These are phyloP conservation scores for Eucalyptus globulus DNA, from an alignment of 345 rosid genomes.

Conservation along the genomic window DNA sequence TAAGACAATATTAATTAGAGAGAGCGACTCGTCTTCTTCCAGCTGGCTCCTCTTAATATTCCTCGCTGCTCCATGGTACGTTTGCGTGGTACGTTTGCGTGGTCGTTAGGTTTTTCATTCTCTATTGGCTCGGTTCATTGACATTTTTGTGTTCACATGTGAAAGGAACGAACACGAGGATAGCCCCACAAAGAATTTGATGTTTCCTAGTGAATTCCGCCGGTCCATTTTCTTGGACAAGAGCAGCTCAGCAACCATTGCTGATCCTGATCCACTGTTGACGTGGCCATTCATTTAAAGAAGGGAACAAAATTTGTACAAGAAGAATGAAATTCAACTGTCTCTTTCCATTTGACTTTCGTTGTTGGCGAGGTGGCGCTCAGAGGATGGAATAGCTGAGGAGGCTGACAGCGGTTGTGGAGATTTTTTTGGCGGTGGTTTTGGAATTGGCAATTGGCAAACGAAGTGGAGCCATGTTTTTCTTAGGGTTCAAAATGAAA, in stretches of 20 bases:
- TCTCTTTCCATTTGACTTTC: not conserved
- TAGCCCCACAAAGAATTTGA: not conserved
- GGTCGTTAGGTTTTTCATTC: not conserved
- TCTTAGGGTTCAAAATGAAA: not conserved
- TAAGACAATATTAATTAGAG: not conserved
- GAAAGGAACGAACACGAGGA: not conserved
- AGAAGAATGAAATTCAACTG: not conserved
- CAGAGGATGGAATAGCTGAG: not conserved
- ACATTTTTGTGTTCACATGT: not conserved
- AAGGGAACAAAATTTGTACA: not conserved
- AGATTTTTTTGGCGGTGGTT: not conserved
- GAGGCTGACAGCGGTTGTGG: not conserved
- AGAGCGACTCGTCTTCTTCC: not conserved
- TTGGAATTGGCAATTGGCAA: not conserved
- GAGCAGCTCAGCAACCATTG: slow-evolving; percentile 76
- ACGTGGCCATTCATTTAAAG: not conserved
- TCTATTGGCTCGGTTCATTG: not conserved
- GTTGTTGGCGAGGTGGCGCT: not conserved
- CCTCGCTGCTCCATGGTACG: not conserved
- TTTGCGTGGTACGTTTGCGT: not conserved
- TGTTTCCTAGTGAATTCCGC: not conserved
- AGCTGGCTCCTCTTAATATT: not conserved
- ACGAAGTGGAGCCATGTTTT: not conserved
- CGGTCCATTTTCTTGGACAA: slow-evolving; percentile 74
- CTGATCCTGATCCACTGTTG: slow-evolving; percentile 59